Evolutionary conservation across 2,329 filamentous ascomycete species (phyloP).

Genomic region (Fusarium humuli): DNA sequence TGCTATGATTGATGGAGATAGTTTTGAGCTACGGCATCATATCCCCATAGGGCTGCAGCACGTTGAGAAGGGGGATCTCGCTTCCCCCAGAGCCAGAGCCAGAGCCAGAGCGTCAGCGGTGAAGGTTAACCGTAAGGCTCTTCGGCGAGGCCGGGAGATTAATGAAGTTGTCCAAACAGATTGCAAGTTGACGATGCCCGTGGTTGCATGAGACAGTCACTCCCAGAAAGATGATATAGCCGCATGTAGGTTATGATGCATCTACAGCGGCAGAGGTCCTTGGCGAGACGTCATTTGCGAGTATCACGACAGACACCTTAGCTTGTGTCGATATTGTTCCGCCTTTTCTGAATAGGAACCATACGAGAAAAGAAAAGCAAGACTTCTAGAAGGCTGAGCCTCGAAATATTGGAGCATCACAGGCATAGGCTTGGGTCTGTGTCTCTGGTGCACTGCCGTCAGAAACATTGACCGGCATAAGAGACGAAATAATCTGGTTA

Average conservation of each 20-base stretch:
- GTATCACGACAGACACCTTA: background rate
- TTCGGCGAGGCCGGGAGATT: slow-evolving; percentile 42
- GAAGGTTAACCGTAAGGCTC: slow-evolving; percentile 38
- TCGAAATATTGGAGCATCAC: background rate
- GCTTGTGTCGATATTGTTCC: background rate
- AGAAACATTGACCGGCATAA: background rate
- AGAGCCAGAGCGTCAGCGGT: slow-evolving; percentile 32
- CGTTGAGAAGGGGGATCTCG: slow-evolving; percentile 21
- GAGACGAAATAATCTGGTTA: background rate
- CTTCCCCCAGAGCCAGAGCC: background rate
- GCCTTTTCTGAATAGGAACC: too few species aligned
- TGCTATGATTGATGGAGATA: slow-evolving; percentile 1
- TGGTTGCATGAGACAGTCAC: slow-evolving; percentile 22
- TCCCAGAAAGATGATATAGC: slow-evolving; percentile 8
- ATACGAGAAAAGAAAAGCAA: background rate
- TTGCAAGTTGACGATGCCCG: slow-evolving; percentile 28
- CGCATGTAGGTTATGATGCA: slow-evolving; percentile 12
- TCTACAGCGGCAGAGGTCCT: slow-evolving; percentile 6
- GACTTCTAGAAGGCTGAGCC: slow-evolving; percentile 3
- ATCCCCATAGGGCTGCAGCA: slow-evolving; percentile 44
- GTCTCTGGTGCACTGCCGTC: background rate
- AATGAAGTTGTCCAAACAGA: slow-evolving; percentile 23
- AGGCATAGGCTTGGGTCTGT: background rate
- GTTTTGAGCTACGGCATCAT: background rate
- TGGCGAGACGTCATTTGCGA: slow-evolving; percentile 6